Evolutionary conservation across 768 basidiomycete species (phyloP).

Genomic region (Crassisporium funariophilum): DNA sequence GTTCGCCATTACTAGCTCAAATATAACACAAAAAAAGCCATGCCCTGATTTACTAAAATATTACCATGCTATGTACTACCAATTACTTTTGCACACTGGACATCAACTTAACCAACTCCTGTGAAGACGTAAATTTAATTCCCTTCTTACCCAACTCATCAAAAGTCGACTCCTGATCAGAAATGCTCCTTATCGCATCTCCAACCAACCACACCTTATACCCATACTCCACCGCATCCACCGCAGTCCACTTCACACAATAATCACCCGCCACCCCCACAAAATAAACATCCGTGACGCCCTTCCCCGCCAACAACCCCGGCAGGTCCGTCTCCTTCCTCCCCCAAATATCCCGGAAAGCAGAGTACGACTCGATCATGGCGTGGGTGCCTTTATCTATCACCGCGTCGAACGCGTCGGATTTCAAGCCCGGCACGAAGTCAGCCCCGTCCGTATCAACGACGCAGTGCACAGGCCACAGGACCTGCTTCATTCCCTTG

Average conservation of each 20-base stretch:
- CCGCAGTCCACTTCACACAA: constrained; percentile 65
- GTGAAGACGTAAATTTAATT: constrained; percentile 24
- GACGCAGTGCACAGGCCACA: constrained; percentile 87
- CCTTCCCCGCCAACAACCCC: constrained; percentile 37
- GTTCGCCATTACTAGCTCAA: no score
- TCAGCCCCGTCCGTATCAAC: constrained; percentile 59
- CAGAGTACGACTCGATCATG: constrained; percentile 79
- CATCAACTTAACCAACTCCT: constrained; percentile 21
- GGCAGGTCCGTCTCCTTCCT: constrained; percentile 50
- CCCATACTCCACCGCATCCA: constrained; percentile 51
- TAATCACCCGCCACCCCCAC: constrained; percentile 78
- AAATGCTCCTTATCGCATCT: constrained; percentile 50
- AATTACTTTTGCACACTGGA: not conserved
- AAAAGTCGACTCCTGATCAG: constrained; percentile 35
- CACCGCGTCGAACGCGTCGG: constrained; percentile 41
- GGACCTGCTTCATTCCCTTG: constrained; percentile 47
- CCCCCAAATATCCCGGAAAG: constrained; percentile 65
- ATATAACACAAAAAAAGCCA: no score
- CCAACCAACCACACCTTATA: constrained; percentile 53
- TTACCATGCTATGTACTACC: not conserved
- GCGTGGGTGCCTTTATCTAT: constrained; percentile 57
- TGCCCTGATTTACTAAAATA: no score
- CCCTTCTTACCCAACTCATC: constrained; percentile 36
- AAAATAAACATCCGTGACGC: constrained; percentile 61
- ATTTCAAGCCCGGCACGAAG: constrained; percentile 56